Evolutionary conservation across 257 asterid species (phyloP).

Genomic region (Paulownia fortunei): DNA sequence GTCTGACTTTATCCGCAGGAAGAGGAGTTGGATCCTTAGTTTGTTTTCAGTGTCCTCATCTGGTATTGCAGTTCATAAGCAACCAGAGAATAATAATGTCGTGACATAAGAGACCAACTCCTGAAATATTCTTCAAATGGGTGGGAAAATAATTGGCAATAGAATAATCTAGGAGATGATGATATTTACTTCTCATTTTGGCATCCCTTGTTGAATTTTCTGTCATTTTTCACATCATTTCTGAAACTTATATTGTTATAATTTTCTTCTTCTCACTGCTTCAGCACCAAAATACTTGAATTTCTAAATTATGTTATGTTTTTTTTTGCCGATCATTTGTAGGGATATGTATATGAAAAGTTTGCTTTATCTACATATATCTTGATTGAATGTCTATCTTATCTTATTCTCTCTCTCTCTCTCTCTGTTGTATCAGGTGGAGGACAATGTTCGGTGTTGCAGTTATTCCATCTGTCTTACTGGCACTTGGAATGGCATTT

Average conservation of each 20-base stretch:
- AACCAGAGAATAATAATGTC: neutral
- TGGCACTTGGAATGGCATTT: slow-evolving; percentile 92
- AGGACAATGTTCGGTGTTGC: slow-evolving; percentile 94
- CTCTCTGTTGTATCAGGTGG: slow-evolving; percentile 71
- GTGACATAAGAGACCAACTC: neutral
- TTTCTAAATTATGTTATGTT: neutral
- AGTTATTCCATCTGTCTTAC: slow-evolving; percentile 71
- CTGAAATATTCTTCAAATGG: neutral
- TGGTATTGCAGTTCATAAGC: neutral
- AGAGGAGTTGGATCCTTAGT: neutral
- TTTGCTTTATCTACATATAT: neutral
- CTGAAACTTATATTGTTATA: neutral
- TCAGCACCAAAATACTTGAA: neutral
- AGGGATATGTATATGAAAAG: neutral
- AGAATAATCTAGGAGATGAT: neutral
- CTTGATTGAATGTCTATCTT: neutral
- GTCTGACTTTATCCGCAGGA: neutral
- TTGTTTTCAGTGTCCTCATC: neutral
- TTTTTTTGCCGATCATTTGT: neutral
- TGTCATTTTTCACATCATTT: neutral
- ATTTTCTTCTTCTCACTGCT: neutral
- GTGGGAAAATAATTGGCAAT: neutral
- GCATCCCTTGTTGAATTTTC: neutral
- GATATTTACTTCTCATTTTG: neutral
- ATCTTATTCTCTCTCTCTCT: neutral